Evolutionary conservation across 192 early-diverging fungal species (phyloP).

Genomic region (Obelidium mucronatum): DNA sequence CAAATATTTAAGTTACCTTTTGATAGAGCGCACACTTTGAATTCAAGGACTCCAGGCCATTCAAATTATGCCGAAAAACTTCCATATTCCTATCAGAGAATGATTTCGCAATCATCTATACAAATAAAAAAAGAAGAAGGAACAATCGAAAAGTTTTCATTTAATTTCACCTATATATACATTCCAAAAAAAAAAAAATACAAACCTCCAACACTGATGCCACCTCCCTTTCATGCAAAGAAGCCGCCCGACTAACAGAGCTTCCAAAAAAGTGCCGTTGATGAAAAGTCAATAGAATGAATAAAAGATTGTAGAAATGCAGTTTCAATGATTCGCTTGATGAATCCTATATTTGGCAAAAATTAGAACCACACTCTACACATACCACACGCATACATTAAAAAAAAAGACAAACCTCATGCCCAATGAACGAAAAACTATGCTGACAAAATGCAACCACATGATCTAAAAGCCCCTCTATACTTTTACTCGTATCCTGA

Average conservation of each 20-base stretch:
- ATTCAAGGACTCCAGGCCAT: slow-evolving; percentile 19
- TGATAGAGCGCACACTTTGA: slow-evolving; percentile 25
- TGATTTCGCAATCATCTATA: slow-evolving; percentile 32
- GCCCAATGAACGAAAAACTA: slow-evolving; percentile 15
- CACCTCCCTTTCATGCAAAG: slow-evolving; percentile 23
- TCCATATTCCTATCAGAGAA: slow-evolving; percentile 35
- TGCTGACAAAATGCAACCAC: slow-evolving; percentile 24
- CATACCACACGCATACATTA: too few relatives aligned
- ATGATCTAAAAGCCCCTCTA: slow-evolving; percentile 27
- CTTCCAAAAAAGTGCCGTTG: slow-evolving; percentile 36
- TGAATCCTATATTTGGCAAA: slow-evolving; percentile 9
- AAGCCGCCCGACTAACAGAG: not conserved
- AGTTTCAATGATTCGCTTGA: slow-evolving; percentile 18
- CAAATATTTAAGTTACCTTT: slow-evolving; percentile 21
- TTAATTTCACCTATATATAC: not conserved
- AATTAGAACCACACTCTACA: too few relatives aligned
- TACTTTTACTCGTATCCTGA: slow-evolving; percentile 28
- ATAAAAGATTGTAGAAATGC: slow-evolving; percentile 31
- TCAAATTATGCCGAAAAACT: slow-evolving; percentile 35
- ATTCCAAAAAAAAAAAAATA: not conserved
- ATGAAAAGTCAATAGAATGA: slow-evolving; percentile 26
- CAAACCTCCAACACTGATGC: slow-evolving; percentile 23
- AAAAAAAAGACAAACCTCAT: slow-evolving; percentile 22
- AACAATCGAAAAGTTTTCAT: too few relatives aligned
- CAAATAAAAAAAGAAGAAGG: too few relatives aligned